Percentiles rank a stretch among this genome's conserved stretches.
These are phyloP conservation scores for Garcileccinum viscosum DNA, from an alignment of 1,284 basidiomycete genomes.

Conservation along the genomic window DNA sequence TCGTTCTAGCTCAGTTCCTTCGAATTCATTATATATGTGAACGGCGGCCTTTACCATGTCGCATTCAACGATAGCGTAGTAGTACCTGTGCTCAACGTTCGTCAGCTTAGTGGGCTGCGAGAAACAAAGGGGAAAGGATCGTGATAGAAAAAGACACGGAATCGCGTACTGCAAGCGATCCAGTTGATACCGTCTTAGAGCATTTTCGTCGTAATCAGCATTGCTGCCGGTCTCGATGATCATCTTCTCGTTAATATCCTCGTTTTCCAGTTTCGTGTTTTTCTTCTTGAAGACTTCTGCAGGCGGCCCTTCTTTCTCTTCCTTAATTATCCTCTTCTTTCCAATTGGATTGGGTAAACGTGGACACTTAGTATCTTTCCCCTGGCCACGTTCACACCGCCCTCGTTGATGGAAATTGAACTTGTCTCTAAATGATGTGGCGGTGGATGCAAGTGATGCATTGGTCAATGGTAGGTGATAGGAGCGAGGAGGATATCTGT, in stretches of 20 bases:
- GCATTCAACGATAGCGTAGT: slow-evolving; percentile 95
- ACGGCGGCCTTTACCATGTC: slow-evolving; percentile 81
- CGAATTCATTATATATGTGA: slow-evolving; percentile 86
- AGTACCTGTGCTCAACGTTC: slow-evolving; percentile 70
- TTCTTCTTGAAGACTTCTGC: slow-evolving; percentile 78
- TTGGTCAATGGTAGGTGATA: slow-evolving; percentile 75
- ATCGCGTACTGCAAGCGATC: slow-evolving; percentile 82
- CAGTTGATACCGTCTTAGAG: slow-evolving; percentile 91
- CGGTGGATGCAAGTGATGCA: slow-evolving; percentile 45
- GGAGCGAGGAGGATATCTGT: slow-evolving; percentile 91
- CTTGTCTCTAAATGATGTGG: slow-evolving; percentile 21
- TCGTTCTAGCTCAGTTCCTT: slow-evolving; percentile 95
- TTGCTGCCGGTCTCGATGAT: slow-evolving; percentile 73
- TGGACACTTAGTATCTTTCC: slow-evolving; percentile 79
- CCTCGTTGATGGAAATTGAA: slow-evolving; percentile 8
- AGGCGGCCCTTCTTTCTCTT: slow-evolving; percentile 92
- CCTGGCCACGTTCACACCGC: slow-evolving; percentile 42
- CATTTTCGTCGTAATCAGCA: slow-evolving; percentile 86
- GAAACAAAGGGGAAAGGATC: not conserved
- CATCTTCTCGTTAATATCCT: slow-evolving; percentile 68
- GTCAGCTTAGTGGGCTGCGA: not conserved
- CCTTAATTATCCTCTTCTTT: slow-evolving; percentile 83
- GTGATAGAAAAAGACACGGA: not conserved
- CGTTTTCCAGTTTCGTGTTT: slow-evolving; percentile 40
- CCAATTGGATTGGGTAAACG: slow-evolving; percentile 94